Conservation (phyloP, 2,329 filamentous ascomycete species). For the Ceratocystis smalleyi region DNA sequence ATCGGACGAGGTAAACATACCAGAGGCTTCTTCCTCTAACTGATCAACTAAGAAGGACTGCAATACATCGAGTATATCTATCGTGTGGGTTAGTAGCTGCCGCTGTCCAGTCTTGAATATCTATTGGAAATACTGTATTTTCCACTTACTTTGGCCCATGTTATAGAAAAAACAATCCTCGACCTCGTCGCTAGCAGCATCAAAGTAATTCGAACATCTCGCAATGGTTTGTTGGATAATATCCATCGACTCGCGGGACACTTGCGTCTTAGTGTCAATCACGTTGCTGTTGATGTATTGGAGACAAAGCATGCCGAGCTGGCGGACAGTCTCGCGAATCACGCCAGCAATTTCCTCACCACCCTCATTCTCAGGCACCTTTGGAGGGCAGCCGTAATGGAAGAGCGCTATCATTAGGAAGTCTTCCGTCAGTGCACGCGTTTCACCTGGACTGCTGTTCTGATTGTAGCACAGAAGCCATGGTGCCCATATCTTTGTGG, state of each 20-base stretch:
- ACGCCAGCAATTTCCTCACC: slow-evolving; percentile 22
- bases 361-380: slow-evolving; percentile 23
- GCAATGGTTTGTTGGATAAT: slow-evolving; percentile 30
- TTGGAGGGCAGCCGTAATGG: slow-evolving; percentile 22
- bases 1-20: slow-evolving; percentile 28
- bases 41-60: slow-evolving; percentile 40
- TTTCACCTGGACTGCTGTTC: slow-evolving; percentile 17
- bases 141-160: slow-evolving; percentile 27
- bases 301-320: slow-evolving; percentile 32
- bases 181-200: slow-evolving; percentile 22
- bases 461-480: slow-evolving; percentile 31
- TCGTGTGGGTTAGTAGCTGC: not conserved
- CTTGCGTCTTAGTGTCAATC: slow-evolving; percentile 28
- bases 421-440: slow-evolving; percentile 29
- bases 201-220: slow-evolving; percentile 30
- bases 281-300: slow-evolving; percentile 33
- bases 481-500: slow-evolving; percentile 35
- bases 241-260: slow-evolving; percentile 29
- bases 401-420: slow-evolving; percentile 34
- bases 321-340: slow-evolving; percentile 25
- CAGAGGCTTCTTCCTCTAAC: slow-evolving; percentile 42
- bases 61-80: slow-evolving; percentile 34
- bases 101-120: too few relatives aligned
- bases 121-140: too few relatives aligned
- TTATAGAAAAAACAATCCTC: slow-evolving; percentile 24